Percentiles rank a stretch among this genome's conserved stretches.
Evolutionary conservation across 1,284 basidiomycete genomes (phyloP).

Genomic region (Microbotryum intermedium): DNA sequence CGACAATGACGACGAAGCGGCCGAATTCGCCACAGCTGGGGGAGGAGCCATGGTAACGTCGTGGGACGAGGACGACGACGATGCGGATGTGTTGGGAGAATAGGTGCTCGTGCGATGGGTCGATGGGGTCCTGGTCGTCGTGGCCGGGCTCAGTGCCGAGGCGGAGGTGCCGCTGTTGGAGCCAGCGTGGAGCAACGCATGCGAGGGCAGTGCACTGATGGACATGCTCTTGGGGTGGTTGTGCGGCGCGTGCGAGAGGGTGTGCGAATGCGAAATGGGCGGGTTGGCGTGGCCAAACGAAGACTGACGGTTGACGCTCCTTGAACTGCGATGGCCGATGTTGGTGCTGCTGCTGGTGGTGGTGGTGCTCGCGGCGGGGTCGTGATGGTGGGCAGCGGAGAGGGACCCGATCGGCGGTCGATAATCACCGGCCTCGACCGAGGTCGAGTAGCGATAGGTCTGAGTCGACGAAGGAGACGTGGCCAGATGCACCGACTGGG

Average conservation of each 20-base stretch:
- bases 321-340: neutral
- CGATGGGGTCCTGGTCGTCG: neutral
- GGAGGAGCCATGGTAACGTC: neutral
- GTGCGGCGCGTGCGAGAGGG: neutral
- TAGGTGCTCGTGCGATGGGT: slow-evolving; percentile 1
- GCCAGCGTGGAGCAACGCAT: neutral
- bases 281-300: neutral
- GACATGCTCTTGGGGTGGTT: neutral
- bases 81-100: slow-evolving; percentile 8
- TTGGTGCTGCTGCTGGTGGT: too few species aligned
- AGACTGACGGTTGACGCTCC: neutral
- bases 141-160: too few species aligned
- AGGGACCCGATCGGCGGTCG: neutral
- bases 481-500: neutral
- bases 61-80: neutral
- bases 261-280: neutral
- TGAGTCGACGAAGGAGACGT: neutral
- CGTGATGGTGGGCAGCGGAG: too few species aligned
- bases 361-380: too few species aligned
- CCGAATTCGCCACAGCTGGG: neutral
- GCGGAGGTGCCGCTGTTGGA: neutral
- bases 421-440: slow-evolving; percentile 2
- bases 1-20: too few species aligned
- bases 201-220: neutral
- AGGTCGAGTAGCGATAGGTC: neutral